These are phyloP conservation scores for Beauveria sp. DNA, from an alignment of 2,329 filamentous ascomycete species.

Conservation along the genomic window DNA sequence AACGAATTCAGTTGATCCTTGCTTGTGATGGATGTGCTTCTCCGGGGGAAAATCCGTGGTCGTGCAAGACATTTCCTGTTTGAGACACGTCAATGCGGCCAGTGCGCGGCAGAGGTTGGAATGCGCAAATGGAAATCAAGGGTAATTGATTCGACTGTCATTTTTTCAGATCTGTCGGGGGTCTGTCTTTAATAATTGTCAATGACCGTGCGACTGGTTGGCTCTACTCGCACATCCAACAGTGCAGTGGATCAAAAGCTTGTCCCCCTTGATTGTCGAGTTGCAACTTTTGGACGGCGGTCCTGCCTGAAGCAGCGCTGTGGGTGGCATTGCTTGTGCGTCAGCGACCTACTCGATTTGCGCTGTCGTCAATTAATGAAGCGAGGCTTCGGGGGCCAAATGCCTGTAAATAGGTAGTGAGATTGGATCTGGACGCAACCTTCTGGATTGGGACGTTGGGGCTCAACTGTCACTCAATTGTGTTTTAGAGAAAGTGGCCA, in stretches of 20 bases:
- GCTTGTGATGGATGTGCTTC: not conserved
- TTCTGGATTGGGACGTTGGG: not conserved
- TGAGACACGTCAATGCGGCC: not conserved
- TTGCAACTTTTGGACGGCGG: not conserved
- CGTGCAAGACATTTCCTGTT: constrained; percentile 4
- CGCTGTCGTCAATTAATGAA: not conserved
- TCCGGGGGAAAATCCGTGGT: not conserved
- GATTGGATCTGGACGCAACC: constrained; percentile 4
- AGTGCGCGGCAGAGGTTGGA: not conserved
- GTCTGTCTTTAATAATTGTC: not conserved
- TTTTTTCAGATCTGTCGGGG: no score
- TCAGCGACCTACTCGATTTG: constrained; percentile 5
- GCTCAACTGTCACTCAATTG: not conserved
- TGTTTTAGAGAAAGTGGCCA: not conserved
- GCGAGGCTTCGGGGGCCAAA: not conserved
- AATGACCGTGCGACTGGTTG: not conserved
- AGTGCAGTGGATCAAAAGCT: not conserved
- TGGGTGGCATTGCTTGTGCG: not conserved
- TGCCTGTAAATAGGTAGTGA: not conserved
- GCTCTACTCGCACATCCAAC: not conserved
- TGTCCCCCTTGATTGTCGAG: not conserved
- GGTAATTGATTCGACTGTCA: no score
- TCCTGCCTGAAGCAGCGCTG: not conserved
- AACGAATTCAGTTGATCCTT: not conserved
- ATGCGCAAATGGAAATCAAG: no score